A percentile compares a stretch with the other conserved stretches of the same genome.
phyloP scores from a whole-genome alignment of 768 basidiomycete genomes.

The Paxillus rubicundulus region DNA sequence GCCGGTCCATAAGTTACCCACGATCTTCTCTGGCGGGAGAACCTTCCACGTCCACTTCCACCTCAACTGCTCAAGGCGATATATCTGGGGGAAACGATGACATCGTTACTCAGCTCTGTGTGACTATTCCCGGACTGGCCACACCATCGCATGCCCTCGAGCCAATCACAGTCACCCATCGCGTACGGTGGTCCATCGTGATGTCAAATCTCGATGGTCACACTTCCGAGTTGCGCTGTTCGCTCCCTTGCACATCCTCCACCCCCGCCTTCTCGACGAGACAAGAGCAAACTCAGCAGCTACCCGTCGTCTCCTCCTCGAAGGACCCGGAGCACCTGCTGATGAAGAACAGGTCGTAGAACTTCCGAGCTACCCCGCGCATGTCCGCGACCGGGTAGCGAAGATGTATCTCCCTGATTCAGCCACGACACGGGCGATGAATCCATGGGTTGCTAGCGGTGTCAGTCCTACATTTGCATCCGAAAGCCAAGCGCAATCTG shows the following conservation, averaged over 20 bases:
- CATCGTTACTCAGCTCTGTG: constrained; percentile 55
- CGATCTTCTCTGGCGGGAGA: constrained; percentile 9
- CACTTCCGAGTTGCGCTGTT: constrained; percentile 91
- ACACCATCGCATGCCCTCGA: constrained; percentile 74
- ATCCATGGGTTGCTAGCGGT: constrained; percentile 54
- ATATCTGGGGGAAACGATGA: constrained; percentile 40
- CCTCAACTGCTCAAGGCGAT: constrained; percentile 18
- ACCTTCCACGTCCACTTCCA: constrained; percentile 4
- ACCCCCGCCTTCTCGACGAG: constrained; percentile 69
- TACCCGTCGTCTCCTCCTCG: constrained; percentile 58
- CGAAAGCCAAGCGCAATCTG: constrained; percentile 16
- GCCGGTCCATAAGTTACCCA: background rate
- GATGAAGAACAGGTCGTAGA: constrained; percentile 63
- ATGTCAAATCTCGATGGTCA: constrained; percentile 89
- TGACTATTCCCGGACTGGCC: constrained; percentile 56
- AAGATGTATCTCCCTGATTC: constrained; percentile 69
- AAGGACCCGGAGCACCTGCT: constrained; percentile 34
- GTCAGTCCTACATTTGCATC: constrained; percentile 37
- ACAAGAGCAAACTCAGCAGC: constrained; percentile 68
- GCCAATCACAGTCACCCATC: constrained; percentile 74
- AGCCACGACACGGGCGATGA: constrained; percentile 59
- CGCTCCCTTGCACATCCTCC: constrained; percentile 86
- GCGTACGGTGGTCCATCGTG: constrained; percentile 75
- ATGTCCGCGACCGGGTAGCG: constrained; percentile 87
- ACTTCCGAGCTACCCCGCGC: constrained; percentile 85